Conservation (phyloP, 2,329 filamentous ascomycete species). For the Exutisphaerella laricina region DNA sequence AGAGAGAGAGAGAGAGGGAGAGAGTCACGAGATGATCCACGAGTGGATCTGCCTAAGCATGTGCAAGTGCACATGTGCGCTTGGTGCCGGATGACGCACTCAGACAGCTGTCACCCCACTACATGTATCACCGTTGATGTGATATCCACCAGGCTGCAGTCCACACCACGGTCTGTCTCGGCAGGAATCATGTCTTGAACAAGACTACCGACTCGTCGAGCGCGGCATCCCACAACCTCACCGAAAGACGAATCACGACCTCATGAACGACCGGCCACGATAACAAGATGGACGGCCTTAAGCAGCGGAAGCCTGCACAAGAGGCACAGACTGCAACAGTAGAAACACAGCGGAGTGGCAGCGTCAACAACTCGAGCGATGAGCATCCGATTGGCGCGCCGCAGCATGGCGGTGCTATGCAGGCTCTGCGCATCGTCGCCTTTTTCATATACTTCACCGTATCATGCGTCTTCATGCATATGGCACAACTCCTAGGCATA, state of each 20-base stretch:
- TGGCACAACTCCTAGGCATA: slow-evolving; percentile 65
- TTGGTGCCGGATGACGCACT: too few species aligned
- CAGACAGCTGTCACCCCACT: too few species aligned
- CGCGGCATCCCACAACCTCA: too few species aligned
- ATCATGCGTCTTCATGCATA: slow-evolving; percentile 44
- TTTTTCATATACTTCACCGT: slow-evolving; percentile 44
- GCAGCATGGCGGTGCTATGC: slow-evolving; percentile 40
- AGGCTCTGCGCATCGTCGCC: slow-evolving; percentile 40
- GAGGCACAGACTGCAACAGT: slow-evolving; percentile 2
- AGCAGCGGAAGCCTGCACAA: slow-evolving; percentile 21
- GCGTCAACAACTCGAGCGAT: slow-evolving; percentile 4
- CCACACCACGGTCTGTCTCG: too few species aligned
- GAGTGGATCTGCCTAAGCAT: too few species aligned
- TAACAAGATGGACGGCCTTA: slow-evolving; percentile 19
- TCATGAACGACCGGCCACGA: background rate
- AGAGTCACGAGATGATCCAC: background rate
- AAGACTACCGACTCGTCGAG: too few species aligned
- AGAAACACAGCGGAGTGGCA: slow-evolving; percentile 3
- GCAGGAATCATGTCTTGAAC: too few species aligned
- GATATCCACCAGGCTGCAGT: too few species aligned
- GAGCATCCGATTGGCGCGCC: slow-evolving; percentile 32
- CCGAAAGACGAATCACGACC: too few species aligned
- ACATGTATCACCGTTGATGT: too few species aligned
- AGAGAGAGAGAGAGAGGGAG: background rate
- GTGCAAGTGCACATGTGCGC: too few species aligned